A percentile compares a stretch with the other conserved stretches of the same genome.
phyloP scores from a whole-genome alignment of 2,329 filamentous ascomycete genomes.

The Ophioceras dolichostomum region DNA sequence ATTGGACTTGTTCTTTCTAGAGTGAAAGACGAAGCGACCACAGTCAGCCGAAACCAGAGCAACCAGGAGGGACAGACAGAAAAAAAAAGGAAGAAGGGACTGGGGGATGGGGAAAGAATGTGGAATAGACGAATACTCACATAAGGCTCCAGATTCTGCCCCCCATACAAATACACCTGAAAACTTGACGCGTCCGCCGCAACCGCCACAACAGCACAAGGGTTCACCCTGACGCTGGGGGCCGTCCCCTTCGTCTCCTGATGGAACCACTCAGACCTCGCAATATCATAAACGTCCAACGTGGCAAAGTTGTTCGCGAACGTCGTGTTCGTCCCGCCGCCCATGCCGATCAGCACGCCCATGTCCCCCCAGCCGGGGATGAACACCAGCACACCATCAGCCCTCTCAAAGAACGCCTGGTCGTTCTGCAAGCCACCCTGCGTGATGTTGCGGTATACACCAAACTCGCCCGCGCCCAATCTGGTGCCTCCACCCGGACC shows the following conservation, averaged over 20 bases:
- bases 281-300: conserved; percentile 67
- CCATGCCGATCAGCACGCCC: conserved; percentile 60
- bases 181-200: conserved; percentile 63
- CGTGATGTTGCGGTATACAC: conserved; percentile 63
- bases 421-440: conserved; percentile 54
- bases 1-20: conserved; percentile 37
- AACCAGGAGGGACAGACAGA: no score
- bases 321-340: conserved; percentile 48
- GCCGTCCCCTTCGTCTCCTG: conserved; percentile 50
- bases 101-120: no score
- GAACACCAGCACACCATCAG: conserved; percentile 61
- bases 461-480: conserved; percentile 48
- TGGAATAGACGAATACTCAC: no score
- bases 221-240: conserved; percentile 57
- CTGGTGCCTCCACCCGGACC: no score
- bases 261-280: conserved; percentile 59
- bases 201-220: conserved; percentile 56
- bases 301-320: conserved; percentile 43
- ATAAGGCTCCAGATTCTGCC: conserved; percentile 57
- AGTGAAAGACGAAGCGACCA: no score
- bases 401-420: conserved; percentile 58
- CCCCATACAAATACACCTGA: conserved; percentile 68
- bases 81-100: no score
- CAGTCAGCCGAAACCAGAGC: no score
- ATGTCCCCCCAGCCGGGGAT: conserved; percentile 61